These are phyloP conservation scores for Macadamia tetraphylla DNA, from an alignment of 164 flowering plant genomes.

Conservation along the genomic window DNA sequence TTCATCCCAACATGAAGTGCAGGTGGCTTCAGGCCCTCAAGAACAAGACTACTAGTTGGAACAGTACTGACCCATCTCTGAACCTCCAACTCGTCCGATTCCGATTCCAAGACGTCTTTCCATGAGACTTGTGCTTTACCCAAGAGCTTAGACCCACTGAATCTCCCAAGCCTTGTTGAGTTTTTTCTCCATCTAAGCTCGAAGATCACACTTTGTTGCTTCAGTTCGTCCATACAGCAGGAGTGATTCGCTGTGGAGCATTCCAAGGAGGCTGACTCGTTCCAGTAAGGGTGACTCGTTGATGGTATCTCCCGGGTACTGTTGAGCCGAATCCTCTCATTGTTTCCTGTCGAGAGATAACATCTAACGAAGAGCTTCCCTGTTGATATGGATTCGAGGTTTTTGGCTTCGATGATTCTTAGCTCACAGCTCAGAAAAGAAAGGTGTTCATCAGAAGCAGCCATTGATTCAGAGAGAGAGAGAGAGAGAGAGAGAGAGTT, in stretches of 20 bases:
- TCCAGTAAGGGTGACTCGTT: constrained; percentile 29
- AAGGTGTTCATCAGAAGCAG: constrained; percentile 1
- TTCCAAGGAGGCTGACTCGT: constrained; percentile 45
- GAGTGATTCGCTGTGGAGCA: constrained; percentile 16
- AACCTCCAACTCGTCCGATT: constrained; percentile 33
- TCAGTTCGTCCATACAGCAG: constrained; percentile 16
- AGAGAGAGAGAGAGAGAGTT: constrained; percentile 11
- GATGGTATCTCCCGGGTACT: constrained; percentile 37
- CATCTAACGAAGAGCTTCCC: constrained; percentile 48
- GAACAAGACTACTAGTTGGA: background rate
- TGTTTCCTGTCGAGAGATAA: constrained; percentile 45
- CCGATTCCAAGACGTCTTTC: constrained; percentile 43
- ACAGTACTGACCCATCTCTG: constrained; percentile 37
- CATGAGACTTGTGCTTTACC: constrained; percentile 53
- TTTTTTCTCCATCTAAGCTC: constrained; percentile 55
- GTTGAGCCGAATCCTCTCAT: constrained; percentile 35
- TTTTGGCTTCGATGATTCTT: constrained; percentile 49
- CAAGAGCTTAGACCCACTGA: constrained; percentile 36
- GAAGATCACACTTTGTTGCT: constrained; percentile 38
- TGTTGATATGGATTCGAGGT: constrained; percentile 24
- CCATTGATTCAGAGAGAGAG: constrained; percentile 5
- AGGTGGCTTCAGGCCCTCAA: constrained; percentile 18
- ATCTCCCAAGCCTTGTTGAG: constrained; percentile 21
- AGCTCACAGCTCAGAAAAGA: constrained; percentile 33
- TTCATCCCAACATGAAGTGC: constrained; percentile 18